These are phyloP conservation scores for Starmerella apicola DNA, from an alignment of 805 yeast genomes.

Conservation along the genomic window DNA sequence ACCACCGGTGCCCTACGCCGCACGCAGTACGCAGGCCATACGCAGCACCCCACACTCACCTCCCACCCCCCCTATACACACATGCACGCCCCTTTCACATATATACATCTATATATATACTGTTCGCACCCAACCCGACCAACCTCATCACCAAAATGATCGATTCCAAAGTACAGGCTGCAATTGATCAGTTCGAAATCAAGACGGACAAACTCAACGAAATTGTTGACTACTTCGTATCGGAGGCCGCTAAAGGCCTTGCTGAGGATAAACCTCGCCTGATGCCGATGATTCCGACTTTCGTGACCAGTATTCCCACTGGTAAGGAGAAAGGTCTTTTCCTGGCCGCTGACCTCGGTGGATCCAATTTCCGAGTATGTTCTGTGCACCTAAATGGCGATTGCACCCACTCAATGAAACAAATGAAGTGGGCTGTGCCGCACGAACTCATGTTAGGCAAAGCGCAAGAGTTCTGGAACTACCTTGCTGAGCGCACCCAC, in stretches of 20 bases:
- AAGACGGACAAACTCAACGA: constrained; percentile 5
- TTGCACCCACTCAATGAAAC: constrained; percentile 65
- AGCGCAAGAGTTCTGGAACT: constrained; percentile 56
- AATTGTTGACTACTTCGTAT: constrained; percentile 15
- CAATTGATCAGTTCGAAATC: constrained; percentile 16
- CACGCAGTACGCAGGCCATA: too few species aligned
- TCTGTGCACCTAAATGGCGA: constrained; percentile 52
- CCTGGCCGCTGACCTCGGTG: constrained; percentile 90
- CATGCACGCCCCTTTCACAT: too few species aligned
- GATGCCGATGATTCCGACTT: constrained; percentile 77
- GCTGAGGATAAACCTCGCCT: constrained; percentile 22
- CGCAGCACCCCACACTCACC: too few species aligned
- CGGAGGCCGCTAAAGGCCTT: constrained; percentile 26
- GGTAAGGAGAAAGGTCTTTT: constrained; percentile 76
- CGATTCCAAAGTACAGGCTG: too few species aligned
- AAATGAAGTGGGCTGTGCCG: constrained; percentile 70
- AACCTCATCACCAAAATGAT: too few species aligned
- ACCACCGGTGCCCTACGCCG: too few species aligned
- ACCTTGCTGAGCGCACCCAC: constrained; percentile 58
- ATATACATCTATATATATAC: too few species aligned
- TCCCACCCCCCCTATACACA: too few species aligned
- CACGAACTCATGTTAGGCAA: constrained; percentile 54
- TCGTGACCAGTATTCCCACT: constrained; percentile 68
- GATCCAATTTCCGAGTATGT: constrained; percentile 91
- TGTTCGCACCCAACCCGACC: too few species aligned